Base-by-base conservation (phyloP, 2,329 filamentous ascomycete genomes). In the Laburnicola sp. region DNA sequence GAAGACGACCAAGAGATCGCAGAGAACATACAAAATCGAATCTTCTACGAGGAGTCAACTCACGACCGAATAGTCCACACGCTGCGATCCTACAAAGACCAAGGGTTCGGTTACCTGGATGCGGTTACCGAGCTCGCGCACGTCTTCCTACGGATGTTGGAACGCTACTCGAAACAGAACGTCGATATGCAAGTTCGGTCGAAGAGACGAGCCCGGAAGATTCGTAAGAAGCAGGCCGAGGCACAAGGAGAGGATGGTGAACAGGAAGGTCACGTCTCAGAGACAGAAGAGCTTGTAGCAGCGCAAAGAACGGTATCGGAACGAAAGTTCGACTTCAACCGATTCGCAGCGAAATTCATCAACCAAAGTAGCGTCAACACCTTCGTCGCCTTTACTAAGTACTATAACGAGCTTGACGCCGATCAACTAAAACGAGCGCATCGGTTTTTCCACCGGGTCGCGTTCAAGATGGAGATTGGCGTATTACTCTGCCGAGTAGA, bases 1-100 rank as follows among this genome's bases (percentile, higher is more conserved):
- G 92, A 97, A 56, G 92, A 97, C n/a, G 90, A 99, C 60, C 88
- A 96, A 67, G 94, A 97, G 63, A 97, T 99, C 69, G 93, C 94
- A 0, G 93, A 99, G 69, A 99, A 99, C 62, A 97, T 96, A 9
- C 84, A 96, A 45, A 95, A 88, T 64, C 89, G 93, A 54, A 90
- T 99, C n/a, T 99, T 99, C 71, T 99, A 99, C 74, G 94, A 99
- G 73, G 91, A 97, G 67, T 84, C 89, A 0, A 97, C 92, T 0
- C 92, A 99, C 65, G 93, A 99, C 55, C 82, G 89, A 23, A 83
- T 99, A 45, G 82, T 93, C 27, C 83, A 86, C 52, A 88, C 97
- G 46, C 80, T 93, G 1, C 82, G 87, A 56, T 86, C 82, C n/a
- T 97, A 95, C 76, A 96, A 95, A 60, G 90, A 93, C 53, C 94